Evolutionary conservation across 2,329 filamentous ascomycete genomes (phyloP).

Genomic region (Claviceps capensis): DNA sequence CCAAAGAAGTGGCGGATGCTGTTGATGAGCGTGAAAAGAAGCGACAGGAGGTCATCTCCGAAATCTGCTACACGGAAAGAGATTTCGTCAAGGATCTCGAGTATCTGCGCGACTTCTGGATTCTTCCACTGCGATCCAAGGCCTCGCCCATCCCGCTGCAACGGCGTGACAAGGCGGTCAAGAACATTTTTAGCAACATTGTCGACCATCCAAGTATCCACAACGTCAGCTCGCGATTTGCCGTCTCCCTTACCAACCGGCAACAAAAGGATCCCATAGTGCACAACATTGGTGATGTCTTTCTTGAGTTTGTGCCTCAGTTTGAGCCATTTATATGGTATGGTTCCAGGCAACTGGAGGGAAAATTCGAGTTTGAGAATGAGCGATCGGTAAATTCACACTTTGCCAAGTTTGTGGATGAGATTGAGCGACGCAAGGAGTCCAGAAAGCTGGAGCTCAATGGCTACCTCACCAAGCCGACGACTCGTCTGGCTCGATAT

Average conservation of each 20-base stretch:
- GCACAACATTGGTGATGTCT: constrained; percentile 81
- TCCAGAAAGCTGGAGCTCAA: constrained; percentile 94
- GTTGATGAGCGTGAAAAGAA: constrained; percentile 90
- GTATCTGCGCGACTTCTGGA: constrained; percentile 97
- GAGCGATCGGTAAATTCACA: constrained; percentile 75
- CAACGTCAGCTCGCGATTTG: constrained; percentile 77
- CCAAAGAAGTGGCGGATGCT: constrained; percentile 84
- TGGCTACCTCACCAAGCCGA: constrained; percentile 94
- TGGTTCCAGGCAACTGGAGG: constrained; percentile 88
- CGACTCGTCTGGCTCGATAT: constrained; percentile 86
- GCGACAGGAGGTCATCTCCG: constrained; percentile 92
- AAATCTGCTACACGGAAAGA: constrained; percentile 95
- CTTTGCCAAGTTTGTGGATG: constrained; percentile 87
- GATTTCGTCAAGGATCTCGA: constrained; percentile 99
- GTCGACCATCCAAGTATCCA: constrained; percentile 74
- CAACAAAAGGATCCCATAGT: constrained; percentile 89
- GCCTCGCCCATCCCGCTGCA: constrained; percentile 80
- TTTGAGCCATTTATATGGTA: constrained; percentile 97
- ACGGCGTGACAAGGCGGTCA: constrained; percentile 78
- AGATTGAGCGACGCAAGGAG: constrained; percentile 90
- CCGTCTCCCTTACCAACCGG: constrained; percentile 72
- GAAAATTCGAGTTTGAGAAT: constrained; percentile 96
- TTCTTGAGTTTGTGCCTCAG: constrained; percentile 78
- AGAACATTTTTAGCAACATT: constrained; percentile 91
- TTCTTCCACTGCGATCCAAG: constrained; percentile 72